Evolutionary conservation across 2,329 filamentous ascomycete genomes (phyloP), one percentile per base, ranked within the genome.

Genomic region (Cercospora nicotianae): DNA sequence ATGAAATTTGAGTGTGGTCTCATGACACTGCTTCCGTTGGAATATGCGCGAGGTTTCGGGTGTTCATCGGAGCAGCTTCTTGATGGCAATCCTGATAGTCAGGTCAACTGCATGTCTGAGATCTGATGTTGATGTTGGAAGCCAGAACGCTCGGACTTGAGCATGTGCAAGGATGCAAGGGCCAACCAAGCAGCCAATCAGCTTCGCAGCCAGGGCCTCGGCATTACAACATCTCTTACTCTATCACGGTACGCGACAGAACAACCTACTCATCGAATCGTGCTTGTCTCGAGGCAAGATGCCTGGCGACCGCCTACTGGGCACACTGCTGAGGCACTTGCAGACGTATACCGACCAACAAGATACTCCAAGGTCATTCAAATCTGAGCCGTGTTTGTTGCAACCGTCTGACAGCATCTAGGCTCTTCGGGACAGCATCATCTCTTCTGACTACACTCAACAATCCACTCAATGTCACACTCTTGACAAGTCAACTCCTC

Each of bases 391-490:
- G 33, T 10, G 26, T 42, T 58, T 20, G 18, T 10, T 18, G 39
- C 5, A 23, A 30, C 31, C 12, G 59, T 23, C 71, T 74, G 36
- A 75, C 69, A 58, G 7, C 5, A 18, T 20, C 16, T 72, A 82
- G 79, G 68, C 80, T 89, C 33, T 83, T 91, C 75, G 88, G 86
- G 70, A 90, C 89, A 55, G 91, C 90, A 16, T 85, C 87, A 18
- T 86, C 88, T 45, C 86, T 93, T 31, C 84, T 94, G 65, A 86
- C 88, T 16, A 87, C 86, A 60, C 87, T 93, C 63, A 88, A 87
- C 69, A 93, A 93, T 75, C 90, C 90, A 13, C 85, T 91, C 66
- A 94, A 94, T 78, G 84, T 93, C 74, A 87, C 88, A 48, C 83
- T 93, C 12, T 84, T 93, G 64, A 91, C 90, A 0, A 89, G 89